Percentiles rank a stretch among this genome's conserved stretches.
Evolutionary conservation across 768 basidiomycete species (phyloP).

Genomic region (Pleurotus salmoneostramineus): DNA sequence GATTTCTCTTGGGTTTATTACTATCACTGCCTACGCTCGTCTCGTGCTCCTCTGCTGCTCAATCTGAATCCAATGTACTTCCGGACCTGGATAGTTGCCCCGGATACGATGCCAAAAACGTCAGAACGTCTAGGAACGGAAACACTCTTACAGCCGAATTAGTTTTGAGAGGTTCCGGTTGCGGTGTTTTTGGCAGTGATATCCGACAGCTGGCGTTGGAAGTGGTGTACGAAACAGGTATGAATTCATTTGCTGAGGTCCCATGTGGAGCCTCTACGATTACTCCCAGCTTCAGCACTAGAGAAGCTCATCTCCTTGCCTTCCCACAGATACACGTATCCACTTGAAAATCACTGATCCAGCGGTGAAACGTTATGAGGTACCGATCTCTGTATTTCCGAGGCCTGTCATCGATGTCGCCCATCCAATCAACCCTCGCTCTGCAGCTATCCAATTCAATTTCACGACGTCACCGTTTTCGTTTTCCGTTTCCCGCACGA

Average conservation of each 20-base stretch:
- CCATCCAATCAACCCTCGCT: slow-evolving; percentile 19
- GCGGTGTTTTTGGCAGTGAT: slow-evolving; percentile 60
- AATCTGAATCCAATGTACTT: too few relatives aligned
- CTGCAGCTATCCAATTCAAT: slow-evolving; percentile 52
- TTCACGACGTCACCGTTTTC: slow-evolving; percentile 58
- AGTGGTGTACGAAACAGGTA: slow-evolving; percentile 60
- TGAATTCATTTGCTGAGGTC: slow-evolving; percentile 6
- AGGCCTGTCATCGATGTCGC: slow-evolving; percentile 32
- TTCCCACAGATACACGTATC: slow-evolving; percentile 43
- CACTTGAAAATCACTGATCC: slow-evolving; percentile 63
- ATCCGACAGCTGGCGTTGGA: slow-evolving; percentile 39
- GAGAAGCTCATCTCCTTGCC: not conserved
- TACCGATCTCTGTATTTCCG: slow-evolving; percentile 59
- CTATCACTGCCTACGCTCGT: too few relatives aligned
- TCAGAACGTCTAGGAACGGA: slow-evolving; percentile 25
- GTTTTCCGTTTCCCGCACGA: slow-evolving; percentile 50
- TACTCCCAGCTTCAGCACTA: too few relatives aligned
- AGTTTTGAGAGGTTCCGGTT: slow-evolving; percentile 44
- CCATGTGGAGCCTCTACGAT: too few relatives aligned
- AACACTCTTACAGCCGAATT: slow-evolving; percentile 47
- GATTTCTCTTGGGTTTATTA: too few relatives aligned
- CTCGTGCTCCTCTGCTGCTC: too few relatives aligned
- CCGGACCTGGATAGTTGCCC: slow-evolving; percentile 47
- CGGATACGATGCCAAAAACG: slow-evolving; percentile 51
- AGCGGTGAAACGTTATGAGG: slow-evolving; percentile 49